Evolutionary conservation across 345 rosid species (phyloP).

Genomic region (Acer negundo): DNA sequence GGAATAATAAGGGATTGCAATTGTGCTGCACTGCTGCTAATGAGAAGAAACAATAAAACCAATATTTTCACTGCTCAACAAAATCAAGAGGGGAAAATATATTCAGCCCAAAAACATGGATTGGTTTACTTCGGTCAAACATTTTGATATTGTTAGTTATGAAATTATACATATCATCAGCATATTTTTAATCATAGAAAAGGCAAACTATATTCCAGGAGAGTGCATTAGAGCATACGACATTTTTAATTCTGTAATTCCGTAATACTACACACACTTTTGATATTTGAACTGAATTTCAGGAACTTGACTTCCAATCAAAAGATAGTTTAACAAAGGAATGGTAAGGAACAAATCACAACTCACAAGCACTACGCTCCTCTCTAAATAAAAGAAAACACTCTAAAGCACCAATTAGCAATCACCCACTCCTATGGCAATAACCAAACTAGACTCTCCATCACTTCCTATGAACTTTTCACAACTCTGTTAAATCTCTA

Average conservation of each 20-base stretch:
- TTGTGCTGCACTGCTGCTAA: neutral
- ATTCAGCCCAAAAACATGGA: neutral
- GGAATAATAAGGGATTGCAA: neutral
- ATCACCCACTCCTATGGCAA: neutral
- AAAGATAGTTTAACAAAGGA: neutral
- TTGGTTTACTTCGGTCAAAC: neutral
- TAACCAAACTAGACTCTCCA: conserved; percentile 2
- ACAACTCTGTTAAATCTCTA: neutral
- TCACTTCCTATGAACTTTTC: neutral
- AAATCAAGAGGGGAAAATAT: neutral
- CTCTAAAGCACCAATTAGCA: neutral
- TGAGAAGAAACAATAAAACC: neutral
- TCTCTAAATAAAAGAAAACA: neutral
- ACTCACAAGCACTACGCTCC: neutral
- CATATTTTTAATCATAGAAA: neutral
- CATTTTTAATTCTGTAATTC: neutral
- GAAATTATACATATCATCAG: neutral
- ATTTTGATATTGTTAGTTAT: neutral
- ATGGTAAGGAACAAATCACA: neutral
- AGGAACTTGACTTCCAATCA: neutral
- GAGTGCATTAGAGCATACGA: neutral
- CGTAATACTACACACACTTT: neutral
- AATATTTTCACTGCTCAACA: neutral
- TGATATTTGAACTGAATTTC: neutral
- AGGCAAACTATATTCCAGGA: neutral